Percentiles rank a stretch among this genome's conserved stretches.
Conservation (phyloP, 345 rosid species). For the Syzygium jambos region DNA sequence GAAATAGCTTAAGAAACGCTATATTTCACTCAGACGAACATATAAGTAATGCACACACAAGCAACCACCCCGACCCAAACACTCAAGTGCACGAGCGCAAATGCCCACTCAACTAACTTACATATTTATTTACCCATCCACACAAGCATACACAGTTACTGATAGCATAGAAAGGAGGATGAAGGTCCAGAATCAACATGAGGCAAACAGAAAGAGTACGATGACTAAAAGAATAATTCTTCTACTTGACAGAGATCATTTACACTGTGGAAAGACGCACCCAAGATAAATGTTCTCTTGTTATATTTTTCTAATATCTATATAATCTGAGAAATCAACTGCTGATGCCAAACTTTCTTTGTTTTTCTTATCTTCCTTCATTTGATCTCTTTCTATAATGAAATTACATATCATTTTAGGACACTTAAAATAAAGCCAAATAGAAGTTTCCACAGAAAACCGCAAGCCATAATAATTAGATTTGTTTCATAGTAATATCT, state of each 20-base stretch:
- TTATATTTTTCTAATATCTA: neutral
- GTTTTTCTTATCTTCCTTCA: neutral
- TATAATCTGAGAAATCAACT: neutral
- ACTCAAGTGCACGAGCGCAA: neutral
- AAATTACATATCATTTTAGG: neutral
- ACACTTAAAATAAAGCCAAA: neutral
- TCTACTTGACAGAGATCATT: neutral
- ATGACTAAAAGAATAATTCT: neutral
- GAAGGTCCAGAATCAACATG: neutral
- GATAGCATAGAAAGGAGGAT: neutral
- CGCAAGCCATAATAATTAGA: neutral
- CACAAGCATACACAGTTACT: neutral
- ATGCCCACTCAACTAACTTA: neutral
- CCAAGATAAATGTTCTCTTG: neutral
- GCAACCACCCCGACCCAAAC: neutral
- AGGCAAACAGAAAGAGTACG: neutral
- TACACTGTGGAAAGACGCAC: neutral
- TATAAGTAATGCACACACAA: neutral
- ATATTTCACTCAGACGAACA: neutral
- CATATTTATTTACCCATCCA: neutral
- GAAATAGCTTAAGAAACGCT: neutral
- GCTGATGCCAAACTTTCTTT: neutral
- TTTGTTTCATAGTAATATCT: neutral
- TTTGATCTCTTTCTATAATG: neutral
- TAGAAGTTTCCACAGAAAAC: neutral